Base-by-base conservation (phyloP, 441 rosid species). In the Pelargonium fulgidum region DNA sequence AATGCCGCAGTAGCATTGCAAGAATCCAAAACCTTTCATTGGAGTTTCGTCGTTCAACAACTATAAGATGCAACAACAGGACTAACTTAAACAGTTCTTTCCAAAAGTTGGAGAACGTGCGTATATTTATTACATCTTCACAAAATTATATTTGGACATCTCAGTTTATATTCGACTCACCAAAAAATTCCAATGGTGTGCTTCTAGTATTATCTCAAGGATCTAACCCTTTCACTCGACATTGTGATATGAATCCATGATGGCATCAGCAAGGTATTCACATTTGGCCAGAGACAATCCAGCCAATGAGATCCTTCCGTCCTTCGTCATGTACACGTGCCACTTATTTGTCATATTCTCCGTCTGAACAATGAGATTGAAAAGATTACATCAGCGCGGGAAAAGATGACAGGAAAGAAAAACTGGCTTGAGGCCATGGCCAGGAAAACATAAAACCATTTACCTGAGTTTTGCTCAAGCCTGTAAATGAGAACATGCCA, bases 401-500 rank as follows among this genome's bases (percentile, higher is more conserved):
- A 64, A 50, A 68, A 65, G 45, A 10, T 7, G 16, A 63, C 0
- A 44, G 14, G 3, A 22, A 22, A 45, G 26, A 68, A 68, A 17
- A 66, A 52, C 2, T 29, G 33, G 33, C 54, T 48, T 26, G 36
- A 22, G 20, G 41, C 4, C 26, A 41, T 42, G 5, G 36, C 47
- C 2, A 45, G 63, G 33, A 29, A 29, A 0, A 2, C 4, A 1
- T 29, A 29, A 29, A 29, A 29, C 33, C 33, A 29, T 29, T 67
- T 82, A 91, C 98, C 98, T 89, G 97, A 73, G 90, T 68, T 81
- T 85, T 89, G 86, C 78, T 88, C 79, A 93, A 82, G 75, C 97
- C 96, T 0, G 99, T 91, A 82, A 89, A 93, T 8, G 96, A 91
- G 87, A 93, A 91, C 99, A 93, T 93, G 82, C 99, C 97, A 69